Base-by-base conservation (phyloP, 108 stramenopile genomes). In the Pseudonitzschia pungens region DNA sequence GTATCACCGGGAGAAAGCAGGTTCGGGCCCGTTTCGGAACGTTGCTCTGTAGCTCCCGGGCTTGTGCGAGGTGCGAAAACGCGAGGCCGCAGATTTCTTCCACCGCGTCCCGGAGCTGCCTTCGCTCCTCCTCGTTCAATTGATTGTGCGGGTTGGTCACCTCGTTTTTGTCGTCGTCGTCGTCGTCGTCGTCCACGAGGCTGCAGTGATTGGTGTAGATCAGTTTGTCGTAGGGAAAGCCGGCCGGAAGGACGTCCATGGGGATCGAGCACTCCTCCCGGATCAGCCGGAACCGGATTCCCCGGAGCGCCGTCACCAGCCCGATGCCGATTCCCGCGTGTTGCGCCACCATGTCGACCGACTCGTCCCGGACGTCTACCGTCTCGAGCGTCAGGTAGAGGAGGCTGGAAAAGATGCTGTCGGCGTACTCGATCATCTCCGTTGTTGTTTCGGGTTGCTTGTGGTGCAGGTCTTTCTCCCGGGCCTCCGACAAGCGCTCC, bases 241-340 rank as follows among this genome's bases (percentile, higher is more conserved):
- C 52, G 11, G 10, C 6, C 10, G 70, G 68, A 16, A 87, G 50
- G 42, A 82, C 60, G 11, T 84, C 81, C 27, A 55, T 56, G 7
- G 92, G 92, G 42, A 92, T 86, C 31, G 89, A 66, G 41, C 79
- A 81, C 86, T 93, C 89, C 11, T 87, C 92, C 27, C 80, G 81
- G 0, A 76, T 82, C 36, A 84, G 62, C 15, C 88, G 81, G 66
- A 86, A 78, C 15, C 77, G 72, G 29, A 87, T 84, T 0, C 86
- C 84, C 62, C 92, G 81, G 1, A 93, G 60, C 21, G 88, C 87
- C 10, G 82, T 91, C 20, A 81, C 72, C 18, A 93, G 64, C 4
- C 92, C 92, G 15, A 90, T 80, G n/a, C 87, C 88, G 0, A 90
- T 87, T 9, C 92, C 92, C 28, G 86, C 87, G 73, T 89, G 79